phyloP scores from a whole-genome alignment of 805 yeast species.

The Kodamaea restingae region DNA sequence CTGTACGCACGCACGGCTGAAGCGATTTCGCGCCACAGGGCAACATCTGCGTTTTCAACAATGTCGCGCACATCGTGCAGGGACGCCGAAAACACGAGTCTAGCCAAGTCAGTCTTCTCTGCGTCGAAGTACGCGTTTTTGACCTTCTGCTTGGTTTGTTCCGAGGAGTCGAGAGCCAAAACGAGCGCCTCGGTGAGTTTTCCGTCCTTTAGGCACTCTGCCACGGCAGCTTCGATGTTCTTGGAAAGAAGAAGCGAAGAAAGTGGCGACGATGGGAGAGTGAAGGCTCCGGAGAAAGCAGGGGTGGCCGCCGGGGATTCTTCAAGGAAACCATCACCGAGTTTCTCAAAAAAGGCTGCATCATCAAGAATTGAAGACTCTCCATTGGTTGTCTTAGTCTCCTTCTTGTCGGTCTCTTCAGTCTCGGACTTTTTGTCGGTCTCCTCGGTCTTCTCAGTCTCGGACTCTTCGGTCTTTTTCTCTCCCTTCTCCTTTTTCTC shows the following conservation, averaged over 20 bases:
- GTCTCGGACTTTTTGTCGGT: not conserved
- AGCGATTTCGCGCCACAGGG: constrained; percentile 83
- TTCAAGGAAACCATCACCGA: constrained; percentile 22
- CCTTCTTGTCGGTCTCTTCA: not conserved
- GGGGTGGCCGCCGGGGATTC: constrained; percentile 19
- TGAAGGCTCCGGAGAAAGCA: constrained; percentile 55
- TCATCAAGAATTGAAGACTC: constrained; percentile 11
- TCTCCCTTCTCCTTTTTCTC: constrained; percentile 7
- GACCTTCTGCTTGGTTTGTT: constrained; percentile 59
- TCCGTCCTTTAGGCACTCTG: constrained; percentile 57
- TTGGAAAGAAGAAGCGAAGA: constrained; percentile 51
- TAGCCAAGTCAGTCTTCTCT: constrained; percentile 58
- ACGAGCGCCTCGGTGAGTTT: constrained; percentile 75
- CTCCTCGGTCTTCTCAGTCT: constrained; percentile 4
- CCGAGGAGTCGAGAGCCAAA: constrained; percentile 66
- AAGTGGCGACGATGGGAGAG: constrained; percentile 44
- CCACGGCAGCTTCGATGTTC: constrained; percentile 62
- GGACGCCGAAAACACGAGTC: constrained; percentile 67
- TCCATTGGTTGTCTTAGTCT: not conserved
- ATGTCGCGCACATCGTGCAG: constrained; percentile 58
- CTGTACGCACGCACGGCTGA: constrained; percentile 59
- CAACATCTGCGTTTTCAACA: constrained; percentile 70
- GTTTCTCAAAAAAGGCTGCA: constrained; percentile 37
- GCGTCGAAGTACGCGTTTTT: constrained; percentile 66
- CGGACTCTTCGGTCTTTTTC: not conserved